phyloP scores from a whole-genome alignment of 306 rosid species.

The Glycine latifolia region DNA sequence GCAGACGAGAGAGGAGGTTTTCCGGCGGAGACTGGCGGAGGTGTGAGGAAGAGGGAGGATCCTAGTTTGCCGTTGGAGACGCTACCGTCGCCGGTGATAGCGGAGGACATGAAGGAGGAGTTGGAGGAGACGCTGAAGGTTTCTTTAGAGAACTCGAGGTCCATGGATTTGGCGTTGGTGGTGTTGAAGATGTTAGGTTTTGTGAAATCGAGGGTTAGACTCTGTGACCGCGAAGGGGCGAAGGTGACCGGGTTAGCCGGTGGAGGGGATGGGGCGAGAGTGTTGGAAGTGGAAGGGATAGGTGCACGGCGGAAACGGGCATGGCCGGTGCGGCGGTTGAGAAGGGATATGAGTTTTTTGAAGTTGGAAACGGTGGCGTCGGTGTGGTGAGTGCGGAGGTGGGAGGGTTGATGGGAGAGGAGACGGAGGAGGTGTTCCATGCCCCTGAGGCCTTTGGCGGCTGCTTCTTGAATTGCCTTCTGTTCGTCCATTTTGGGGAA shows the following conservation, averaged over 20 bases:
- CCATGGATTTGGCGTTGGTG: constrained; percentile 53
- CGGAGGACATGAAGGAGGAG: constrained; percentile 88
- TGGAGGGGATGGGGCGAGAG: not conserved
- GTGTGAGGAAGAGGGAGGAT: constrained; percentile 57
- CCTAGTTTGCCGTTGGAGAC: constrained; percentile 56
- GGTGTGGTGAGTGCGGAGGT: constrained; percentile 42
- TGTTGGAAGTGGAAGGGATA: constrained; percentile 8
- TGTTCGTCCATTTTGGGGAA: constrained; percentile 61
- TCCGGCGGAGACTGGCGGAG: constrained; percentile 57
- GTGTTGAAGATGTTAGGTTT: constrained; percentile 56
- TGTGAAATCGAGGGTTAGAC: constrained; percentile 79
- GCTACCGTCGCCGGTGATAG: constrained; percentile 78
- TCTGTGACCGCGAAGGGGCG: constrained; percentile 52
- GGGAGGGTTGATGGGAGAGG: constrained; percentile 65
- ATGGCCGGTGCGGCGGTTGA: constrained; percentile 78
- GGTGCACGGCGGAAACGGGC: constrained; percentile 99
- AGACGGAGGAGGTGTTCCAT: constrained; percentile 73
- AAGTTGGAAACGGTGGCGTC: constrained; percentile 78
- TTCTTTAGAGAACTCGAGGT: constrained; percentile 71
- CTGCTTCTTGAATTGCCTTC: constrained; percentile 81
- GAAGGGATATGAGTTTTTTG: constrained; percentile 68
- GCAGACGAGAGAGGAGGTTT: constrained; percentile 66
- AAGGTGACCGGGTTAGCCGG: not conserved
- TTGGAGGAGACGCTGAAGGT: constrained; percentile 85
- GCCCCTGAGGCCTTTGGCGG: constrained; percentile 74